phyloP scores from a whole-genome alignment of 139 green algal genomes.

The Chlorella sp. region DNA sequence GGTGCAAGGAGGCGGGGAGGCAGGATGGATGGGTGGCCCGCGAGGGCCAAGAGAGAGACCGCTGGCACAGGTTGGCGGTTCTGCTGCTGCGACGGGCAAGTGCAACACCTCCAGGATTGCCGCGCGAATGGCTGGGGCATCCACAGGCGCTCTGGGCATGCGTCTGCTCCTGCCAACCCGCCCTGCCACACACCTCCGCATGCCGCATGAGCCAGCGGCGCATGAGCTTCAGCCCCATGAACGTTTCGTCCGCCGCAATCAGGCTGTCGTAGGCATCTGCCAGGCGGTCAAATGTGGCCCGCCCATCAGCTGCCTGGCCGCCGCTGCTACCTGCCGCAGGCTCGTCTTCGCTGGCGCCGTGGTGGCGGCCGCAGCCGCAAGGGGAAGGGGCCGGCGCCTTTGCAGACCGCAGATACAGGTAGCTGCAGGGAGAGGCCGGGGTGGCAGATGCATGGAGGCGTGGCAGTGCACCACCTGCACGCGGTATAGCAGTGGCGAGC shows the following conservation, averaged over 20 bases:
- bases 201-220: constrained; percentile 58
- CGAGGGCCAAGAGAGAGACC: no score
- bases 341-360: background rate
- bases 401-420: constrained; percentile 25
- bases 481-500: no score
- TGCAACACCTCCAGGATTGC: no score
- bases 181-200: constrained; percentile 52
- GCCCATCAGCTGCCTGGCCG: background rate
- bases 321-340: background rate
- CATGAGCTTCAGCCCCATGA: constrained; percentile 71
- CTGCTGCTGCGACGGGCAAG: no score
- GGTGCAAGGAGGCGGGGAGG: background rate
- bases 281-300: constrained; percentile 55
- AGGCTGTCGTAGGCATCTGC: constrained; percentile 62
- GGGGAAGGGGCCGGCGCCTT: constrained; percentile 24
- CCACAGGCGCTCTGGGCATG: no score
- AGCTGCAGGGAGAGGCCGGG: background rate
- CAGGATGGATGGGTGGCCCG: background rate
- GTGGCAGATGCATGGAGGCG: no score
- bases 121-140: no score
- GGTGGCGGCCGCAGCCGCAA: constrained; percentile 17
- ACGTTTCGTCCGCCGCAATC: constrained; percentile 62
- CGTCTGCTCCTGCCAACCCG: no score
- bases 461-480: no score
- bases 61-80: no score